Percentiles rank a stretch among this genome's conserved stretches.
phyloP scores from a whole-genome alignment of 2,329 filamentous ascomycete genomes.

The Lecanicillium sp. region DNA sequence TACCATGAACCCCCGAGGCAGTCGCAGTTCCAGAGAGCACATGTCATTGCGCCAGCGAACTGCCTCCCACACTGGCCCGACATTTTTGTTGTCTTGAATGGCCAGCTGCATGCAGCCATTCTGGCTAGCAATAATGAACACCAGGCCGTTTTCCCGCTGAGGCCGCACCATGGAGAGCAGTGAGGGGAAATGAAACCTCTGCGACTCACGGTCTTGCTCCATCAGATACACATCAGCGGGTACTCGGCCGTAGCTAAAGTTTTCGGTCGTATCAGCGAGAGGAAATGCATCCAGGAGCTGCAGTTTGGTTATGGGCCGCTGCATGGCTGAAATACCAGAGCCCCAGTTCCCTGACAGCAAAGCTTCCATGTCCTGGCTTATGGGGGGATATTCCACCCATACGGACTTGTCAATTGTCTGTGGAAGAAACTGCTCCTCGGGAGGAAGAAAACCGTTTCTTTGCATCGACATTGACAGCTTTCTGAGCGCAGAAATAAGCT shows the following conservation, averaged over 20 bases:
- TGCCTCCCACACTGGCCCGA: slow-evolving; percentile 72
- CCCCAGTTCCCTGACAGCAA: slow-evolving; percentile 58
- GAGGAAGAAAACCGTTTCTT: slow-evolving; percentile 70
- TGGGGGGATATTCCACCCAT: slow-evolving; percentile 70
- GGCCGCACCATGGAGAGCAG: slow-evolving; percentile 69
- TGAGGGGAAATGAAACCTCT: slow-evolving; percentile 63
- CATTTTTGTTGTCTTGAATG: slow-evolving; percentile 60
- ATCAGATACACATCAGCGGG: slow-evolving; percentile 67
- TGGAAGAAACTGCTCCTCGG: slow-evolving; percentile 60
- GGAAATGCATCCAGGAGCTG: slow-evolving; percentile 63
- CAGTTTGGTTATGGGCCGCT: slow-evolving; percentile 37
- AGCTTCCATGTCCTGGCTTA: slow-evolving; percentile 64
- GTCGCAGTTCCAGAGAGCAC: slow-evolving; percentile 56
- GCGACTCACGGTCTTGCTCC: slow-evolving; percentile 62
- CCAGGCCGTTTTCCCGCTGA: slow-evolving; percentile 59
- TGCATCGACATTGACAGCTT: slow-evolving; percentile 78
- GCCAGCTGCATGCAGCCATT: slow-evolving; percentile 67
- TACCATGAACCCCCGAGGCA: slow-evolving; percentile 70
- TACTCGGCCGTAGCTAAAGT: slow-evolving; percentile 75
- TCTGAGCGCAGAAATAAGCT: slow-evolving; percentile 56
- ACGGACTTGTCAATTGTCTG: slow-evolving; percentile 74
- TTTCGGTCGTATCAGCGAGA: slow-evolving; percentile 62
- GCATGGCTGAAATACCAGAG: slow-evolving; percentile 40
- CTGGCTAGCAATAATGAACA: slow-evolving; percentile 71
- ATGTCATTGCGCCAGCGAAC: slow-evolving; percentile 69